Evolutionary conservation across 2,329 filamentous ascomycete genomes (phyloP).

Genomic region (Aspergillus novoparasiticus): DNA sequence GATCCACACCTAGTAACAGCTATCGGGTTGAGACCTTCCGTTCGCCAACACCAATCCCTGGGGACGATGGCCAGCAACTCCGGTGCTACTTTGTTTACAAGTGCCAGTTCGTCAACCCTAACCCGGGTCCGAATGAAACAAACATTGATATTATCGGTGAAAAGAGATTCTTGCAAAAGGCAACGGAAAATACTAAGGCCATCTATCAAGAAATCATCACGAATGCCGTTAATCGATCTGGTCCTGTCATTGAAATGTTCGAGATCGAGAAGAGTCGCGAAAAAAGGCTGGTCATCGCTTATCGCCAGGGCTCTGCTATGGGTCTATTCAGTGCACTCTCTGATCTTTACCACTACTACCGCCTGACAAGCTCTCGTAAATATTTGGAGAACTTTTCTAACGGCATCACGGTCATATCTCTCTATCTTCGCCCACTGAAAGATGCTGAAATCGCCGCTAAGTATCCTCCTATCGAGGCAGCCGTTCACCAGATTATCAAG

Average conservation of each 20-base stretch:
- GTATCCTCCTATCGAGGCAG: constrained; percentile 83
- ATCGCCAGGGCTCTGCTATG: constrained; percentile 87
- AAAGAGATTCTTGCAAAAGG: constrained; percentile 91
- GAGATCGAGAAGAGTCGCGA: constrained; percentile 89
- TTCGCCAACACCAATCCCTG: constrained; percentile 77
- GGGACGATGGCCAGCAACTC: constrained; percentile 75
- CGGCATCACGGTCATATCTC: constrained; percentile 93
- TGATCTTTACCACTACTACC: constrained; percentile 98
- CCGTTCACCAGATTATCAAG: constrained; percentile 98
- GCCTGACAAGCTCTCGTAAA: constrained; percentile 91
- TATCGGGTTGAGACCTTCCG: constrained; percentile 98
- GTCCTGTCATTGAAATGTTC: constrained; percentile 96
- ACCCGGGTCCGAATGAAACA: constrained; percentile 75
- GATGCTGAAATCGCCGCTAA: constrained; percentile 57
- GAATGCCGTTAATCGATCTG: constrained; percentile 78
- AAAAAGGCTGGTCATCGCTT: constrained; percentile 92
- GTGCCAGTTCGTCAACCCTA: constrained; percentile 80
- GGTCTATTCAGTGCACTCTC: constrained; percentile 94
- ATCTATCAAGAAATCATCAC: constrained; percentile 95
- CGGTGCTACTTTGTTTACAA: constrained; percentile 99
- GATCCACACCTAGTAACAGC: constrained; percentile 67
- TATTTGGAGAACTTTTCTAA: constrained; percentile 99
- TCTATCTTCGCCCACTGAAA: constrained; percentile 80
- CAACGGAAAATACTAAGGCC: constrained; percentile 90
- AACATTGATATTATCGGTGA: constrained; percentile 90